These are phyloP conservation scores for Blastomyces parvus DNA, from an alignment of 2,329 filamentous ascomycete species.

Conservation along the genomic window DNA sequence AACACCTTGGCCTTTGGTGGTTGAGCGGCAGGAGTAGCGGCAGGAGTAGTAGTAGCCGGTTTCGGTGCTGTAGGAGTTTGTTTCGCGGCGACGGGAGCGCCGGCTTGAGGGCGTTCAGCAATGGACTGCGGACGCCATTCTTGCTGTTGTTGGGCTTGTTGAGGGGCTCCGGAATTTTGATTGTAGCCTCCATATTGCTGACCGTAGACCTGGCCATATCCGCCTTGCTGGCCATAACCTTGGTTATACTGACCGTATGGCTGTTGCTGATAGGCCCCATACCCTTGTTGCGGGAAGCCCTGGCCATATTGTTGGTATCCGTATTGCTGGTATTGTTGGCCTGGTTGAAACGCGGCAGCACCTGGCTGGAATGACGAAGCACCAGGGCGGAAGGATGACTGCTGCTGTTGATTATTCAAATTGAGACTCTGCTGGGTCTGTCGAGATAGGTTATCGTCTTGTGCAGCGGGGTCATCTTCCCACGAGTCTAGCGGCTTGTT, in stretches of 20 bases:
- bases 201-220: constrained; percentile 38
- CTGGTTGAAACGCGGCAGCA: constrained; percentile 61
- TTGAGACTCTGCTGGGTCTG: constrained; percentile 69
- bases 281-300: constrained; percentile 42
- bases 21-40: constrained; percentile 23
- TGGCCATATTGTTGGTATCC: constrained; percentile 42
- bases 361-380: constrained; percentile 64
- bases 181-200: constrained; percentile 38
- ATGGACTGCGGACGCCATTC: constrained; percentile 27
- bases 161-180: constrained; percentile 29
- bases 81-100: constrained; percentile 19
- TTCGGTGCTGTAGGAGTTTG: constrained; percentile 40
- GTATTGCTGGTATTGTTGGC: constrained; percentile 56
- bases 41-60: constrained; percentile 29
- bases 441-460: constrained; percentile 66
- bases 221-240: constrained; percentile 37
- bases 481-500: constrained; percentile 70
- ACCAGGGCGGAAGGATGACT: constrained; percentile 54
- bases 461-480: constrained; percentile 75
- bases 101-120: constrained; percentile 12
- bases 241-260: constrained; percentile 41
- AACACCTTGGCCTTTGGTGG: constrained; percentile 51
- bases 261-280: constrained; percentile 43
- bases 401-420: constrained; percentile 51
- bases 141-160: constrained; percentile 39